Conservation (phyloP, 1,284 basidiomycete species). For the Takashimella tepidaria region DNA sequence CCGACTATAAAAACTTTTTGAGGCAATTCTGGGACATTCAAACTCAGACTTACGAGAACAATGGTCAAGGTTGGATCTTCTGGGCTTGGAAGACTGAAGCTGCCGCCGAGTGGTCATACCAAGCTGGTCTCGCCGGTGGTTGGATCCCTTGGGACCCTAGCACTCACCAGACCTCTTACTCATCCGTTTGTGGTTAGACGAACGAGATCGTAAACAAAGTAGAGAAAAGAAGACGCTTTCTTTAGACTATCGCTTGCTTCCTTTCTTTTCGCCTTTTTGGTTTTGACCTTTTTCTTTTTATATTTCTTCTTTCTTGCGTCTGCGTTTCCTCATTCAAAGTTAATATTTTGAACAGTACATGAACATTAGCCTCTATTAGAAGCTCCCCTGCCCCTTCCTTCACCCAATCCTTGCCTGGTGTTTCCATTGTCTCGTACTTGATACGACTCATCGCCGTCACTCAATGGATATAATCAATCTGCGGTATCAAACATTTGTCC, state of each 20-base stretch:
- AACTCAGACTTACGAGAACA: constrained; percentile 44
- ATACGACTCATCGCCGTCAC: background rate
- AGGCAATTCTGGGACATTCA: constrained; percentile 82
- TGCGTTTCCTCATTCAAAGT: too few species aligned
- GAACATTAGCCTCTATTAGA: background rate
- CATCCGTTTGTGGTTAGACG: constrained; percentile 52
- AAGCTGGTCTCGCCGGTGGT: constrained; percentile 63
- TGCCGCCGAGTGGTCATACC: constrained; percentile 55
- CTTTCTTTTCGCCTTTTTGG: background rate
- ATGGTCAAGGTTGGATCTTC: constrained; percentile 46
- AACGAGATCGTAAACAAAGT: background rate
- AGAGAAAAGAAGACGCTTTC: background rate
- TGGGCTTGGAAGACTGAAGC: constrained; percentile 55
- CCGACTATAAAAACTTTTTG: constrained; percentile 74
- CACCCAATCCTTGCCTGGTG: background rate
- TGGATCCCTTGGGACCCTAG: constrained; percentile 73
- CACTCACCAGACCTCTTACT: constrained; percentile 49
- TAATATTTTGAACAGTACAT: background rate
- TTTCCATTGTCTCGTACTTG: background rate
- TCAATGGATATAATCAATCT: too few species aligned
- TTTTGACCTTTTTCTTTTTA: background rate
- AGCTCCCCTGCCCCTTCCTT: background rate
- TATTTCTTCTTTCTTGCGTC: background rate
- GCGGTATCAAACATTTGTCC: too few species aligned
- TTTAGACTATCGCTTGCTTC: background rate